Percentiles rank a stretch among this genome's conserved stretches.
Evolutionary conservation across 2,329 filamentous ascomycete genomes (phyloP).

Genomic region (Beauveria sp.): DNA sequence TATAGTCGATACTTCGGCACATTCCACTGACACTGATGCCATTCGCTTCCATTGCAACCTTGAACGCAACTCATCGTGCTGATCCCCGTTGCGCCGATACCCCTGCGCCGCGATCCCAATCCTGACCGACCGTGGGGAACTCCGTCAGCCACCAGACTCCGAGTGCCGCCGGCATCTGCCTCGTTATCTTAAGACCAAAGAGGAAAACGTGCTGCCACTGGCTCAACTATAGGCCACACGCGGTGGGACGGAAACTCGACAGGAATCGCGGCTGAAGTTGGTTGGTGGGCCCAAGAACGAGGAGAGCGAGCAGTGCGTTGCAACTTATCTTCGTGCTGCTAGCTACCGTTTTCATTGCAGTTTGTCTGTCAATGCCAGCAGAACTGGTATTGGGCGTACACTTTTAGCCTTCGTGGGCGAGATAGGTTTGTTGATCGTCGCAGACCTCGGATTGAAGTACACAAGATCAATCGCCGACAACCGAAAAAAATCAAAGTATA

Average conservation of each 20-base stretch:
- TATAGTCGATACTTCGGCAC: not conserved
- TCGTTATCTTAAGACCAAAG: not conserved
- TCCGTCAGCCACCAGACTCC: not conserved
- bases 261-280: conserved; percentile 1
- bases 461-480: not conserved
- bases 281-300: conserved; percentile 3
- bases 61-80: not conserved
- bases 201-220: conserved; percentile 3
- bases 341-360: not conserved
- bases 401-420: too few relatives aligned
- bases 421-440: too few relatives aligned
- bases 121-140: conserved; percentile 3
- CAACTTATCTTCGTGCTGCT: not conserved
- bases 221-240: not conserved
- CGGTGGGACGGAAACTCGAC: not conserved
- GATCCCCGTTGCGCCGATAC: not conserved
- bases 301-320: conserved; percentile 1
- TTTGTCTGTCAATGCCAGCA: not conserved
- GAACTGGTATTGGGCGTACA: too few relatives aligned
- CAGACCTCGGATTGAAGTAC: too few relatives aligned
- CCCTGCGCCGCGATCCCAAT: not conserved
- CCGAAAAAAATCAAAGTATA: not conserved
- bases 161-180: not conserved
- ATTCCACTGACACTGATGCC: not conserved
- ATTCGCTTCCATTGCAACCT: not conserved